Evolutionary conservation across 2,329 filamentous ascomycete genomes (phyloP), one percentile per base, ranked within the genome.

Genomic region (Pyrenophora tritici-repentis): DNA sequence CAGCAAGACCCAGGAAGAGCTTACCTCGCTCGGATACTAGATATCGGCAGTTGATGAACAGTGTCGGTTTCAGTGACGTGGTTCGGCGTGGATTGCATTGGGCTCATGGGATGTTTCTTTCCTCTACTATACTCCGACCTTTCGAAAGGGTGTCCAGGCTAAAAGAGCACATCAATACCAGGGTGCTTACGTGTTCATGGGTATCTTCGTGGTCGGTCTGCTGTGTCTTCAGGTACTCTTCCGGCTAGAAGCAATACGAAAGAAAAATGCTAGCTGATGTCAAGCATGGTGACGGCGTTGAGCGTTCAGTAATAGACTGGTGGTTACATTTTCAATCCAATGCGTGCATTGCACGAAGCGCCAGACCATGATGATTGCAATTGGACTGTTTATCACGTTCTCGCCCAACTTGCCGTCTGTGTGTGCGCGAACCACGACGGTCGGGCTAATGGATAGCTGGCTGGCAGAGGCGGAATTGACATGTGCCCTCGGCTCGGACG

Each of bases 11-110:
- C 85, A 87, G 81, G 83, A 88, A 83, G 87, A 94, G 80, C 88
- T 97, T 77, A 89, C 89, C 81, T 82, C 87, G 74, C 91, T 84
- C 81, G 93, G 92, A 79, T 96, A 96, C 87, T 97, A 96, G 78
- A 78, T 61, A 58, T 58, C 51, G 71, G 73, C 52, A 65, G 67
- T 48, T 57, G 62, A 65, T 63, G 64, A 62, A 56, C 61, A 64
- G 58, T 64, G 54, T 58, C 60, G 56, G 58, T 65, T 61, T 58
- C 60, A 58, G 56, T 61, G 60, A 66, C 53, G 63, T 62, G 65
- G 65, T 67, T 66, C 61, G 67, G 70, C 70, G 65, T 62, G 65
- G 61, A 65, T 63, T 71, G 69, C 69, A 72, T 71, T 67, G 69
- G 69, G 68, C 63, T 69, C 64, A 69, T 67, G 68, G 66, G 66